Percentiles rank a stretch among this genome's conserved stretches.
Evolutionary conservation across 1,284 basidiomycete genomes (phyloP).

Genomic region (Hemileccinum hortonii): DNA sequence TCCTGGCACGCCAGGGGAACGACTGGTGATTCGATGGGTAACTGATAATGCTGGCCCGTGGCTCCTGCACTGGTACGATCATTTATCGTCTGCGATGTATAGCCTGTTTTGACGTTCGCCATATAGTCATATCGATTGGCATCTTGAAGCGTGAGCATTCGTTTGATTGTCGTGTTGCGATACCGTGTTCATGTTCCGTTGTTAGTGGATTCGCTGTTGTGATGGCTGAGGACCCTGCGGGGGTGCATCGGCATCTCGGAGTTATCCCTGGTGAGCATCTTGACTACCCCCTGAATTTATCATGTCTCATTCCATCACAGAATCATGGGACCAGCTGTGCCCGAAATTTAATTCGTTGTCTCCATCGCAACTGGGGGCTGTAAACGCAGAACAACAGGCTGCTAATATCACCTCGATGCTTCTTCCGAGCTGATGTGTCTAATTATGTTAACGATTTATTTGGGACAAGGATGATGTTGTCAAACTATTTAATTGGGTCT

Average conservation of each 20-base stretch:
- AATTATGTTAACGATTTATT: not conserved
- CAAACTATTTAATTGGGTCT: too few species aligned
- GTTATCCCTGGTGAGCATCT: conserved; percentile 15
- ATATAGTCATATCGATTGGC: conserved; percentile 47
- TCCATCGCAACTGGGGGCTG: conserved; percentile 21
- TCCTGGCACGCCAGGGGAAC: conserved; percentile 17
- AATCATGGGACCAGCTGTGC: conserved; percentile 25
- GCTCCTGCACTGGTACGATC: conserved; percentile 45
- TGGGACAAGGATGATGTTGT: too few species aligned
- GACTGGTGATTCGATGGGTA: conserved; percentile 34
- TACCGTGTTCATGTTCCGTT: not conserved
- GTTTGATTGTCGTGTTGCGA: not conserved
- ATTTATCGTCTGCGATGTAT: not conserved
- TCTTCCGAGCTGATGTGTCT: conserved; percentile 11
- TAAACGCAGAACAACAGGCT: conserved; percentile 17
- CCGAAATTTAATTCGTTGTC: conserved; percentile 20
- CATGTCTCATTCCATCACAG: conserved; percentile 4
- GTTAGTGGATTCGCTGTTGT: conserved; percentile 40
- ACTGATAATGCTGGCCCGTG: conserved; percentile 42
- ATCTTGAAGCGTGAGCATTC: conserved; percentile 36
- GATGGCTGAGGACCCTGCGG: conserved; percentile 37
- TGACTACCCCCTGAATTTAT: not conserved
- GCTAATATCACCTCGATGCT: conserved; percentile 17
- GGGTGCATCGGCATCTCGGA: conserved; percentile 14
- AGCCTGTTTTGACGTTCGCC: not conserved